Evolutionary conservation across 2,329 filamentous ascomycete species (phyloP).

Genomic region (Boeremia exigua): DNA sequence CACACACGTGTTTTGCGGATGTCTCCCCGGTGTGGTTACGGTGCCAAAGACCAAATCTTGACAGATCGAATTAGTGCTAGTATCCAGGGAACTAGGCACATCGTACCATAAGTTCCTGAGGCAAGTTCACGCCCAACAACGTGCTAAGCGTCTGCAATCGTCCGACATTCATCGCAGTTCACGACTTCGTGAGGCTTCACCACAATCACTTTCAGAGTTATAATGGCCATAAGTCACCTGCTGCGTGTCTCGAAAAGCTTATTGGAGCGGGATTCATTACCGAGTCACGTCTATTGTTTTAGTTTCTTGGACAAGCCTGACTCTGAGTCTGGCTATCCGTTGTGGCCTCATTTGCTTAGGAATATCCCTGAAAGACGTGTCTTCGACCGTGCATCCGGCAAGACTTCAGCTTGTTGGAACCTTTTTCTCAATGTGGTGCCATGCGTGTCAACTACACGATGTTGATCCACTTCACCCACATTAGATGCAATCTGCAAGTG

Average conservation of each 20-base stretch:
- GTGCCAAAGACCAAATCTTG: background rate
- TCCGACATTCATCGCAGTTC: background rate
- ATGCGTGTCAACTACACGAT: background rate
- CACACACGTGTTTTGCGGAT: background rate
- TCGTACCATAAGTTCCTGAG: background rate
- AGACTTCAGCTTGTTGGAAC: background rate
- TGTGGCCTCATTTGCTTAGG: background rate
- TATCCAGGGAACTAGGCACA: too few relatives aligned
- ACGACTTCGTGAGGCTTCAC: slow-evolving; percentile 1
- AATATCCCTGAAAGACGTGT: background rate
- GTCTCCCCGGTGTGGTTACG: background rate
- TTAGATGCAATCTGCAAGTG: background rate
- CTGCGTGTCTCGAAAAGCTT: background rate
- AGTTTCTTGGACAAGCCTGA: background rate
- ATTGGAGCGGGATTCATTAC: background rate
- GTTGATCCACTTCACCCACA: background rate
- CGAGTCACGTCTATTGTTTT: background rate
- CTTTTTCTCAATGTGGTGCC: background rate
- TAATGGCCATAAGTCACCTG: background rate
- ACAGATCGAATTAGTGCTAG: background rate
- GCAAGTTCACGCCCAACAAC: background rate
- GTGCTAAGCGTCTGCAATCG: background rate
- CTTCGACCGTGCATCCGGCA: background rate
- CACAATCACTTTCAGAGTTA: background rate
- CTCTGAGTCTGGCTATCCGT: background rate